phyloP scores from a whole-genome alignment of 2,329 filamentous ascomycete species.

The Botrytis medusae region DNA sequence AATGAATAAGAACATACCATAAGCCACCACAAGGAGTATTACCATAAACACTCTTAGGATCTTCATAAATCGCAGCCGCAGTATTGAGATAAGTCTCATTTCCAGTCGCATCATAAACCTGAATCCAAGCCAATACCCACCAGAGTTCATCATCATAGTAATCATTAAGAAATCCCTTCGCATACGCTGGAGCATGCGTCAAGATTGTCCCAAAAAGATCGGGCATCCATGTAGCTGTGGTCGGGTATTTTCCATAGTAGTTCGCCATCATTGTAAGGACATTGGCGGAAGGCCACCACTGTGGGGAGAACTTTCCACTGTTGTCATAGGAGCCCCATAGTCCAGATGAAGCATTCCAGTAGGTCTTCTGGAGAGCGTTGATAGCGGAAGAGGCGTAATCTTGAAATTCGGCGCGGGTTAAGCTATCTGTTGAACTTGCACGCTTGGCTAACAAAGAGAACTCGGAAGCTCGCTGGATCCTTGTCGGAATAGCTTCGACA shows the following conservation, averaged over 20 bases:
- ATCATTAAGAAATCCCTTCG: constrained; percentile 46
- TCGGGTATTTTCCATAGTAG: constrained; percentile 40
- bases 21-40: constrained; percentile 55
- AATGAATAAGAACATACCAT: constrained; percentile 39
- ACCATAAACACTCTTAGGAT: constrained; percentile 53
- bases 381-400: constrained; percentile 17
- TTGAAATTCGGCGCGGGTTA: constrained; percentile 10
- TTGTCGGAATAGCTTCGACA: constrained; percentile 1
- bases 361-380: constrained; percentile 12
- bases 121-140: constrained; percentile 62
- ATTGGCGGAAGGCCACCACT: constrained; percentile 75
- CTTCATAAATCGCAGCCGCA: constrained; percentile 54
- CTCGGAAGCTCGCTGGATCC: not conserved
- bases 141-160: constrained; percentile 63
- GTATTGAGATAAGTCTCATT: constrained; percentile 54
- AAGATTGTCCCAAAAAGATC: constrained; percentile 29
- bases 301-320: constrained; percentile 61
- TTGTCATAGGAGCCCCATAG: constrained; percentile 52
- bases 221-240: not conserved
- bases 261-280: constrained; percentile 63
- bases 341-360: constrained; percentile 57
- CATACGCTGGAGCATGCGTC: constrained; percentile 26
- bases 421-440: not conserved
- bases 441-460: not conserved
- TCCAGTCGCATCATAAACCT: constrained; percentile 54